Base-by-base conservation (phyloP, 345 rosid genomes). In the Hypericum perforatum region DNA sequence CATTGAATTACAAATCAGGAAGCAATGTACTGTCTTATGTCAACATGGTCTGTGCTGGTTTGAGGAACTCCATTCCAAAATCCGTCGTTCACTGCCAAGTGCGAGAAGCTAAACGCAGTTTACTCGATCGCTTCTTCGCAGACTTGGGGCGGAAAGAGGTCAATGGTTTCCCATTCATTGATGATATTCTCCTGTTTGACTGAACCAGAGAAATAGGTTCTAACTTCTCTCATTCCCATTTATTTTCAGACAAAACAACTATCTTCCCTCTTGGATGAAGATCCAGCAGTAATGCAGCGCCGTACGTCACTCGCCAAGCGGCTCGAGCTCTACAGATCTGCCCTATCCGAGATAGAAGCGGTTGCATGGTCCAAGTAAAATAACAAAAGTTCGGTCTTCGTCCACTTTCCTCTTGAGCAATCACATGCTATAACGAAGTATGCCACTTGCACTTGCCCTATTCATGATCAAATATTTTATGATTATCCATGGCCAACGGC, bases 31-130 rank as follows among this genome's bases (percentile, higher is more conserved):
- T 87, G 69, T 63, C 84, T 7, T 85, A 91, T 5, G 94, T 81
- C 59, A 87, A 85, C 56, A 82, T 85, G 96, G 94, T 85, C 32
- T 79, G 95, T 54, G 89, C 77, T 29, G 72, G 74, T 41, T 58
- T 87, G 70, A 85, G 96, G 49, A 76, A 85, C 69, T 74, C 95
- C n/a, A 91, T 91, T 14, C 95, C 95, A 0, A 91, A 91, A 58
- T 87, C 98, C 16, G 78, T 87, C 16, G 98, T 87, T 37, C 81
- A 87, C 49, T 82, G 98, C 70, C 96, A 91, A 85, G 98, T 91
- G 16, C 89, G 90, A 2, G 96, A 85, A 65, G 96, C 95, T 7
- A 91, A 87, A 57, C 82, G 96, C 64, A 70, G 96, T 74, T 77
- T 91, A 46, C 89, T 87, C 9, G 98, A 91, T 70, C 49, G 74